Base-by-base conservation (phyloP, 805 yeast species). In the Brettanomyces naardenensis region DNA sequence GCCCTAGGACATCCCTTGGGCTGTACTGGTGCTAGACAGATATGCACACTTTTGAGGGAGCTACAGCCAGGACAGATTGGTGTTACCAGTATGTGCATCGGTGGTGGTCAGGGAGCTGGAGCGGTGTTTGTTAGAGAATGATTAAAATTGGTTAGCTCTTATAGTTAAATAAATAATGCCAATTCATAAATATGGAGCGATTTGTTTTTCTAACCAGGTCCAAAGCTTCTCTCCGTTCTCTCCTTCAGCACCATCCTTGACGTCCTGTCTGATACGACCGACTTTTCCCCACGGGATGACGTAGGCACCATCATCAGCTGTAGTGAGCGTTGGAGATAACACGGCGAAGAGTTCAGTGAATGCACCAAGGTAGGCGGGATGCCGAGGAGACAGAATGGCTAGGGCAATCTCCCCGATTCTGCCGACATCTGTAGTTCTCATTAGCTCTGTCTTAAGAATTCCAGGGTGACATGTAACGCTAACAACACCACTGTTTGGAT, bases 61-160 rank as follows among this genome's bases (percentile, higher is more conserved):
- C 71, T 89, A 53, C 64, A 80, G 59, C 58, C 73, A 20, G 94
- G 90, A 44, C 78, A 88, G 66, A 64, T 88, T 46, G 97, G 97
- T 47, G 80, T 90, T 37, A 84, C 94, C 10, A 82, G 95, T 46
- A 90, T 90, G 97, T 90, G 97, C 68, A 80, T 90, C 47, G 97
- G 97, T 53, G 87, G 97, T 26, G 97, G 97, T 51, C 90, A 89
- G 95, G 97, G 97, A 47, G 96, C 97, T 25, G 97, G 97, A 34
- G 82, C 90, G 11, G 68, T 89, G 32, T 72, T 90, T 51, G 71
- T 86, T 31, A 81, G 73, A 53, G 97, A 90, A 67, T 87, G 69
- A 57, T 28, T 5, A 15, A n/a, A n/a, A n/a, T n/a, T n/a, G n/a
- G n/a, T n/a, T n/a, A n/a, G n/a, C n/a, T n/a, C n/a, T n/a, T n/a